Conservation (phyloP, 768 basidiomycete genomes). For the Tylopilus sp. region DNA sequence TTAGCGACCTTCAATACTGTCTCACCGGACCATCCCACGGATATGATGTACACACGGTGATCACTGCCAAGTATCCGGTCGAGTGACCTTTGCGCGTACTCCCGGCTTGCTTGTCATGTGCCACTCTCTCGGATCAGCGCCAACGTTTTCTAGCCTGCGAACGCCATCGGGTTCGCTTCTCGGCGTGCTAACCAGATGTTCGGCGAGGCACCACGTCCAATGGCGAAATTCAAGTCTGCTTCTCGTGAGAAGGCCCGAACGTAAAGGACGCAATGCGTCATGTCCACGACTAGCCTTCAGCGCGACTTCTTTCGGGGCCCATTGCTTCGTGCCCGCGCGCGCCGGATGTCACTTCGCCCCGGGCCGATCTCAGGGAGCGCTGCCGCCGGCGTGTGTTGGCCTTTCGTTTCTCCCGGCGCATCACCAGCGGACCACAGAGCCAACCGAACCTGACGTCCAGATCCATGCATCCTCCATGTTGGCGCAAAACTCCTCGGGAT, state of each 20-base stretch:
- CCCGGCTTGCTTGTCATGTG: conserved; percentile 64
- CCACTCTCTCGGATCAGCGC: conserved; percentile 76
- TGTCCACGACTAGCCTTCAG: conserved; percentile 90
- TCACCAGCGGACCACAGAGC: conserved; percentile 86
- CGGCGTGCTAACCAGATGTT: conserved; percentile 24
- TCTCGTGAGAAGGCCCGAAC: conserved; percentile 11
- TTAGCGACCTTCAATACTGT: background rate
- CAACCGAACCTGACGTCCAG: conserved; percentile 70
- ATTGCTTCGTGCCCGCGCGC: conserved; percentile 74
- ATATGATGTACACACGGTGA: conserved; percentile 75
- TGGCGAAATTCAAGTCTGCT: background rate
- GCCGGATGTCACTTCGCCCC: conserved; percentile 70
- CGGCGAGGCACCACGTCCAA: background rate
- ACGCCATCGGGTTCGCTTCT: conserved; percentile 76
- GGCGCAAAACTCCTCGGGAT: conserved; percentile 73
- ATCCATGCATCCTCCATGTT: conserved; percentile 92
- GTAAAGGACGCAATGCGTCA: conserved; percentile 52
- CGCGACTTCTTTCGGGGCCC: conserved; percentile 75
- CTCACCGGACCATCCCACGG: conserved; percentile 82
- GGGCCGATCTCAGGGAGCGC: conserved; percentile 67
- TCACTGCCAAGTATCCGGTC: background rate
- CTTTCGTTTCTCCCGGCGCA: background rate
- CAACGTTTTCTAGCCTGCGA: too few species aligned
- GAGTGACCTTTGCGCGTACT: conserved; percentile 31
- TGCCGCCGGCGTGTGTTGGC: background rate